Conservation (phyloP, 805 yeast genomes). For the Myxozyma nipponensis region DNA sequence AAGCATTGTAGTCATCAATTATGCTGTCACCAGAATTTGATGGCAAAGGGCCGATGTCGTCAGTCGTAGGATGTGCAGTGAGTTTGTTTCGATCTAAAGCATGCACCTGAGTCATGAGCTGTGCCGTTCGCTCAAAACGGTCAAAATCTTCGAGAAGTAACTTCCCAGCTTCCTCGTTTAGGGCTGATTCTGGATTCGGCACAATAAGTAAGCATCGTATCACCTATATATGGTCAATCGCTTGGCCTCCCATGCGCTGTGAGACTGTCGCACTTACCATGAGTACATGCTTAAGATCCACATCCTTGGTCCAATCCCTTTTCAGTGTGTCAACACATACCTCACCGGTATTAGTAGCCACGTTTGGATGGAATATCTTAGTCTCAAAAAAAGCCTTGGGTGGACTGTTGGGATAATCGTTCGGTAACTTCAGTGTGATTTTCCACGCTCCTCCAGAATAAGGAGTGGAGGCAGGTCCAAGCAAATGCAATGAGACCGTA, state of each 20-base stretch:
- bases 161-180: conserved; percentile 36
- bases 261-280: conserved; percentile 16
- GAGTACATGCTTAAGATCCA: conserved; percentile 31
- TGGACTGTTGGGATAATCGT: conserved; percentile 44
- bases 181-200: conserved; percentile 37
- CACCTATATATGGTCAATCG: conserved; percentile 24
- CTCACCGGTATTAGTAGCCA: conserved; percentile 34
- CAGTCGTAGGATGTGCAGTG: not conserved
- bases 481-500: conserved; percentile 17
- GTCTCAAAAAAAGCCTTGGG: conserved; percentile 43
- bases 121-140: conserved; percentile 31
- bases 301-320: conserved; percentile 33
- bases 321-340: conserved; percentile 37
- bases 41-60: too few relatives aligned
- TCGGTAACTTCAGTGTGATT: conserved; percentile 39
- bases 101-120: conserved; percentile 34
- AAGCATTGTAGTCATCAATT: not conserved
- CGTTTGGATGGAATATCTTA: conserved; percentile 35
- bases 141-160: conserved; percentile 33
- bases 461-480: conserved; percentile 44
- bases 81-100: conserved; percentile 27
- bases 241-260: too few relatives aligned
- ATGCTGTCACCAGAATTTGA: not conserved
- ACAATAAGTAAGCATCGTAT: conserved; percentile 34
- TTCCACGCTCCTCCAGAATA: conserved; percentile 49